A percentile compares a stretch with the other conserved stretches of the same genome.
Conservation (phyloP, 805 yeast species). For the Kuraishia floccosa region DNA sequence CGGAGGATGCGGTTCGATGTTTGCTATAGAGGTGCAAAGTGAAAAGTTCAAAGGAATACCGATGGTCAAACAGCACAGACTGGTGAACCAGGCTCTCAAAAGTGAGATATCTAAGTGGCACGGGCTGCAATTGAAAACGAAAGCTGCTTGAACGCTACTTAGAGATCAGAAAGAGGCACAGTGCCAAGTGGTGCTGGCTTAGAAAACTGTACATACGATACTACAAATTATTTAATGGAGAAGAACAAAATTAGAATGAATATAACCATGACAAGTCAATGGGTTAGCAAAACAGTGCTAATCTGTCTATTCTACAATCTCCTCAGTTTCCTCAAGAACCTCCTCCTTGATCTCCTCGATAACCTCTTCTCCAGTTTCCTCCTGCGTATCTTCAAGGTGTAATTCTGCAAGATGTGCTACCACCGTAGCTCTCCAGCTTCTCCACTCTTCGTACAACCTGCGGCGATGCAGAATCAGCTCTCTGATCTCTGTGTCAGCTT, state of each 20-base stretch:
- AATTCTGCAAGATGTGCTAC: no score
- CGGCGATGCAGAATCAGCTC: slow-evolving; percentile 82
- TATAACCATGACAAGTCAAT: no score
- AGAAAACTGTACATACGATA: slow-evolving; percentile 1
- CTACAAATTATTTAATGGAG: no score
- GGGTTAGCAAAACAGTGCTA: no score
- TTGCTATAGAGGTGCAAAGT: slow-evolving; percentile 71
- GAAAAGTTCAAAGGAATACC: slow-evolving; percentile 65
- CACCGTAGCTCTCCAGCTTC: slow-evolving; percentile 66
- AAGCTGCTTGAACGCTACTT: slow-evolving; percentile 20
- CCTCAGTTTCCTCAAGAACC: slow-evolving; percentile 30
- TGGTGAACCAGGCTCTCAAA: slow-evolving; percentile 71
- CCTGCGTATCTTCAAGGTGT: slow-evolving; percentile 71
- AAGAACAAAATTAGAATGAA: no score
- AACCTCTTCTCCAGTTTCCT: slow-evolving; percentile 54
- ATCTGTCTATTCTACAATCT: slow-evolving; percentile 1
- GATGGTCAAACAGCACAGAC: slow-evolving; percentile 84
- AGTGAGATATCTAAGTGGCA: slow-evolving; percentile 92
- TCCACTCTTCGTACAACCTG: slow-evolving; percentile 78
- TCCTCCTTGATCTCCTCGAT: slow-evolving; percentile 34
- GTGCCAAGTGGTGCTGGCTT: no score
- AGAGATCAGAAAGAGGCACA: slow-evolving; percentile 1
- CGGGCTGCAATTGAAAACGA: slow-evolving; percentile 80
- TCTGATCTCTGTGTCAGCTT: slow-evolving; percentile 83
- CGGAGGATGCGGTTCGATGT: slow-evolving; percentile 99